A percentile compares a stretch with the other conserved stretches of the same genome.
phyloP scores from a whole-genome alignment of 2,329 filamentous ascomycete genomes.

The Ceratocystis papillata region DNA sequence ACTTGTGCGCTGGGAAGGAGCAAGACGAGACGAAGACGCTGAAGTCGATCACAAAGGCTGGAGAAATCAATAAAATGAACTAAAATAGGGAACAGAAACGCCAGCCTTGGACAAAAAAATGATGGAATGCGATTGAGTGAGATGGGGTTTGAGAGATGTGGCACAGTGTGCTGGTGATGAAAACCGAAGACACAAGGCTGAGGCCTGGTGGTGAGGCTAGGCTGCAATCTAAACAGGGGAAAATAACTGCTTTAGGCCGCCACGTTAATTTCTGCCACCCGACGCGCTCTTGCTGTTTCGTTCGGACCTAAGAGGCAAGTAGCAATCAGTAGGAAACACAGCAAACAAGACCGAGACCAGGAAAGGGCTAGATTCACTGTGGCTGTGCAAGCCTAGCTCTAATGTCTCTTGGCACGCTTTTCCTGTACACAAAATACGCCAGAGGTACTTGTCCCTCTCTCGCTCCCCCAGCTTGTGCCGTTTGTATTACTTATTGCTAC shows the following conservation, averaged over 20 bases:
- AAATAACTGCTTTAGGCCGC: background rate
- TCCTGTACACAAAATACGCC: background rate
- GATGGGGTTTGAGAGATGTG: background rate
- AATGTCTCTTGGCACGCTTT: background rate
- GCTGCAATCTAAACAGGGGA: background rate
- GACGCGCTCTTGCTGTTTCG: background rate
- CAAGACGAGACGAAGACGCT: background rate
- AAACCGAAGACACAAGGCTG: background rate
- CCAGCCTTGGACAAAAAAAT: background rate
- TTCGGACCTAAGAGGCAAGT: background rate
- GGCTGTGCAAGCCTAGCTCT: background rate
- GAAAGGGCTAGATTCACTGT: background rate
- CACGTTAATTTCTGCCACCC: too few relatives aligned
- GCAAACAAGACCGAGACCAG: background rate
- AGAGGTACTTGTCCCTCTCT: background rate
- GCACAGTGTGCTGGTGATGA: background rate
- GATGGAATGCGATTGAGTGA: background rate
- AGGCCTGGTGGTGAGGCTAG: background rate
- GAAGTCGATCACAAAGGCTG: background rate
- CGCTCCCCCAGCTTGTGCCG: too few relatives aligned
- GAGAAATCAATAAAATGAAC: background rate
- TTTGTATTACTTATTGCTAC: too few relatives aligned
- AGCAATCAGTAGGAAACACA: background rate
- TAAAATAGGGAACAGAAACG: background rate
- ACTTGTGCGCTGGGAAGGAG: background rate